Evolutionary conservation across 2,329 filamentous ascomycete genomes (phyloP).

Genomic region (Alternaria consortialis): DNA sequence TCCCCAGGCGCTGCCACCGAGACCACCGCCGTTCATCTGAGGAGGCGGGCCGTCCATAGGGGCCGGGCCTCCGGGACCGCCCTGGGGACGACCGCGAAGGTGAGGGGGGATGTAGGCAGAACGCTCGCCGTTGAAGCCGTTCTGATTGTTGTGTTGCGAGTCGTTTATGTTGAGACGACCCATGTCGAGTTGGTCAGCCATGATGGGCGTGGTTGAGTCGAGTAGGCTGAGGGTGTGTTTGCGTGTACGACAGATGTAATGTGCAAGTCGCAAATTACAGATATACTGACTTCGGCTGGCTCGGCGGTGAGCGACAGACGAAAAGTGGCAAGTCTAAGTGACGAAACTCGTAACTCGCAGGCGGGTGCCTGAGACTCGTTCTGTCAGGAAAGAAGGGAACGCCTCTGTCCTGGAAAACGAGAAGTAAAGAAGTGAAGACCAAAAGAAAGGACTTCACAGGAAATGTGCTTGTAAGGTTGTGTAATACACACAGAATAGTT

Average conservation of each 20-base stretch:
- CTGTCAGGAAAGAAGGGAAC: conserved; percentile 49
- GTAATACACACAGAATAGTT: conserved; percentile 44
- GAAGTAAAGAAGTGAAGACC: conserved; percentile 53
- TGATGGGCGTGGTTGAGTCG: conserved; percentile 34
- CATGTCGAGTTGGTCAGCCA: conserved; percentile 77
- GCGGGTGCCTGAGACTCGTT: conserved; percentile 54
- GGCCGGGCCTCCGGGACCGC: conserved; percentile 46
- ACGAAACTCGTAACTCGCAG: conserved; percentile 46
- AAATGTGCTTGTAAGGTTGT: conserved; percentile 40
- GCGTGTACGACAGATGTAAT: conserved; percentile 9
- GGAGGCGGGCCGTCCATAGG: conserved; percentile 49
- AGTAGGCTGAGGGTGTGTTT: conserved; percentile 15
- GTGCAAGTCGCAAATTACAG: conserved; percentile 31
- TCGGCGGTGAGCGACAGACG: conserved; percentile 44
- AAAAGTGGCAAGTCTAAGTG: conserved; percentile 37
- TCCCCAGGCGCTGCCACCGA: conserved; percentile 72
- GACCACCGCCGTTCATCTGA: conserved; percentile 64
- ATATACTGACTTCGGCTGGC: conserved; percentile 36
- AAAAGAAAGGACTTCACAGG: conserved; percentile 53
- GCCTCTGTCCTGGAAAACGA: conserved; percentile 51
- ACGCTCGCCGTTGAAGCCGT: conserved; percentile 63
- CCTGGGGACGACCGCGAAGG: conserved; percentile 65
- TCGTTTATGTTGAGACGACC: conserved; percentile 75
- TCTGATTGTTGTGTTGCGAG: conserved; percentile 65
- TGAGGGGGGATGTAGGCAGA: conserved; percentile 87